Conservation (phyloP, 345 rosid genomes). For the Populus euphratica region DNA sequence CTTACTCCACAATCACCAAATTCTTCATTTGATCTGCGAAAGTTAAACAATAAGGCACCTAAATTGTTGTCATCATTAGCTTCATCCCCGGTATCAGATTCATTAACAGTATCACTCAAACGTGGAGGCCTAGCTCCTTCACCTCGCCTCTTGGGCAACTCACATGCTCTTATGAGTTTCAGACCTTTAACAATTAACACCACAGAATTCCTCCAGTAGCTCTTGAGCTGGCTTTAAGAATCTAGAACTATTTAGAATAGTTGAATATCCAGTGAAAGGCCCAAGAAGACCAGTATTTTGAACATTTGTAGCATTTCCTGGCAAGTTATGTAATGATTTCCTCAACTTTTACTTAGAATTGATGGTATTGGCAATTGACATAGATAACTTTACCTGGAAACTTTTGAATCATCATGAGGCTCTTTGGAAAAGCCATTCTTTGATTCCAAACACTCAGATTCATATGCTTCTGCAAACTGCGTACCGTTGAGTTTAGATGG, state of each 20-base stretch:
- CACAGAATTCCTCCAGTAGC: constrained; percentile 45
- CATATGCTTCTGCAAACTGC: constrained; percentile 27
- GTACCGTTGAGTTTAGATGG: constrained; percentile 1
- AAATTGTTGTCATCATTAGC: constrained; percentile 17
- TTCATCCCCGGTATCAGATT: constrained; percentile 6
- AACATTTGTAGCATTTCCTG: constrained; percentile 20
- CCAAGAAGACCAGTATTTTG: constrained; percentile 54
- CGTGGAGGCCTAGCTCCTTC: constrained; percentile 25
- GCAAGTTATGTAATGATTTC: constrained; percentile 26
- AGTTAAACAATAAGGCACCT: constrained; percentile 13
- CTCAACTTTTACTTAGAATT: constrained; percentile 18
- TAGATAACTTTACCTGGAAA: not conserved
- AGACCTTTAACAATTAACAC: constrained; percentile 2
- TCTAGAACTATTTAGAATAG: constrained; percentile 51
- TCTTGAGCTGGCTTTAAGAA: constrained; percentile 58
- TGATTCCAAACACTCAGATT: constrained; percentile 11
- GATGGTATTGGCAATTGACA: constrained; percentile 29
- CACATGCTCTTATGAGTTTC: constrained; percentile 4
- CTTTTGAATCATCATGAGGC: constrained; percentile 15
- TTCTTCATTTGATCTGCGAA: constrained; percentile 26
- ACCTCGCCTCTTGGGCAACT: constrained; percentile 14
- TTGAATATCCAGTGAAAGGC: constrained; percentile 70
- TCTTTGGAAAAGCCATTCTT: constrained; percentile 12
- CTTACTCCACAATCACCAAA: constrained; percentile 25
- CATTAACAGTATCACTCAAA: constrained; percentile 14